Conservation (phyloP, 176 grass and related monocot species). For the Pharus latifolius region DNA sequence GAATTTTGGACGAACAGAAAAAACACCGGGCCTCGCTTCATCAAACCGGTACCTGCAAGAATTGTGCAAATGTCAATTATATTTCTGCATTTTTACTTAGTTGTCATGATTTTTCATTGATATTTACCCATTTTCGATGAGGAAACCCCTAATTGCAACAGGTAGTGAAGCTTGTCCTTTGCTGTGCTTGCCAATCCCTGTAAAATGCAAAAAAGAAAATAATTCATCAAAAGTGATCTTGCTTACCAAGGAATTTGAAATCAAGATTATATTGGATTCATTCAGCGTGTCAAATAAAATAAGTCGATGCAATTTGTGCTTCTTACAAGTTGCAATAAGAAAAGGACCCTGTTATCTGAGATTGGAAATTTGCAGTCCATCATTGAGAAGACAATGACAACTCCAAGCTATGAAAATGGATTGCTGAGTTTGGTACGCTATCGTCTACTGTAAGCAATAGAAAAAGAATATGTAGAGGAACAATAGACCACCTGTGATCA, state of each 20-base stretch:
- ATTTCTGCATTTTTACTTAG: neutral
- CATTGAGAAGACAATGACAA: neutral
- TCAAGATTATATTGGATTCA: neutral
- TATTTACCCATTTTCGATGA: conserved; percentile 59
- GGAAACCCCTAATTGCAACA: conserved; percentile 53
- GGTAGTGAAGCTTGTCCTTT: conserved; percentile 78
- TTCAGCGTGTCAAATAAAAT: neutral
- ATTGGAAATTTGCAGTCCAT: neutral
- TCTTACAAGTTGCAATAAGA: neutral
- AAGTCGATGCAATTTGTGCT: neutral
- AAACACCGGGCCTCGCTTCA: conserved; percentile 59
- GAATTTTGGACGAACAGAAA: conserved; percentile 69
- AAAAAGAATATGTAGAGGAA: neutral
- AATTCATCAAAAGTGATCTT: neutral
- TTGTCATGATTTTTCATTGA: neutral
- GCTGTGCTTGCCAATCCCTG: conserved; percentile 91
- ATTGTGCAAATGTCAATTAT: neutral
- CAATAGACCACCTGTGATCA: conserved; percentile 56
- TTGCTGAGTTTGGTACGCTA: neutral
- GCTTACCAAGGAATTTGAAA: neutral
- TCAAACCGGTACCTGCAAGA: conserved; percentile 66
- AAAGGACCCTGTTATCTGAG: neutral
- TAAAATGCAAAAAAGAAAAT: conserved; percentile 16
- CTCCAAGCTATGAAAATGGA: neutral
- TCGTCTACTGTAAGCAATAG: neutral